Conservation (phyloP, 192 early-diverging fungal genomes). For the Podochytrium sp. region DNA sequence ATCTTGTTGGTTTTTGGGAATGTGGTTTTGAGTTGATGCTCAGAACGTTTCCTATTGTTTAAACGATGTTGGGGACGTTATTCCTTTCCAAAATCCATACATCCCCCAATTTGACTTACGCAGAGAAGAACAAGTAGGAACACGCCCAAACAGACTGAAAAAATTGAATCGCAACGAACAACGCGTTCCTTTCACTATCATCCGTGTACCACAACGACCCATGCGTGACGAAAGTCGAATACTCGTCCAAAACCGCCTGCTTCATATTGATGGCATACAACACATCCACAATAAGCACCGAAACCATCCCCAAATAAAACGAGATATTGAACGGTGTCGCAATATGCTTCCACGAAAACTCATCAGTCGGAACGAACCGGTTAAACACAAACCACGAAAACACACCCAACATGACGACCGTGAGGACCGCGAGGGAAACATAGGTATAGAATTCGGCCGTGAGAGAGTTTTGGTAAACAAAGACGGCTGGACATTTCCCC, state of each 20-base stretch:
- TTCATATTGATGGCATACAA: background rate
- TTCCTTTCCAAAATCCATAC: no score
- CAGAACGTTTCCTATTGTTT: background rate
- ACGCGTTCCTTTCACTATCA: background rate
- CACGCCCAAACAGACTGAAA: background rate
- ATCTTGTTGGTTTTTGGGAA: background rate
- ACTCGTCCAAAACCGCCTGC: background rate
- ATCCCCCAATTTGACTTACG: no score
- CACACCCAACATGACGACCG: background rate
- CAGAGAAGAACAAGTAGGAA: background rate
- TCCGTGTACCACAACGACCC: background rate
- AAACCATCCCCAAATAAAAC: background rate
- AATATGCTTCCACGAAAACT: no score
- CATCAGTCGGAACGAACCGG: no score
- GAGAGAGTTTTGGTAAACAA: background rate
- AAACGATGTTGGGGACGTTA: no score
- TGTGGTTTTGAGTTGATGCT: background rate
- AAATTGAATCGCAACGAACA: background rate
- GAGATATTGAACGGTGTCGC: background rate
- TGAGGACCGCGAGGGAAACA: background rate
- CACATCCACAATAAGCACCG: background rate
- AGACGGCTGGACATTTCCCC: background rate
- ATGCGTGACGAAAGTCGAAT: background rate
- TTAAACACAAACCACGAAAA: background rate
- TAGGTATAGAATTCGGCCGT: background rate